phyloP scores from a whole-genome alignment of 208 protist genomes.

The Tritrichomonas foetus region DNA sequence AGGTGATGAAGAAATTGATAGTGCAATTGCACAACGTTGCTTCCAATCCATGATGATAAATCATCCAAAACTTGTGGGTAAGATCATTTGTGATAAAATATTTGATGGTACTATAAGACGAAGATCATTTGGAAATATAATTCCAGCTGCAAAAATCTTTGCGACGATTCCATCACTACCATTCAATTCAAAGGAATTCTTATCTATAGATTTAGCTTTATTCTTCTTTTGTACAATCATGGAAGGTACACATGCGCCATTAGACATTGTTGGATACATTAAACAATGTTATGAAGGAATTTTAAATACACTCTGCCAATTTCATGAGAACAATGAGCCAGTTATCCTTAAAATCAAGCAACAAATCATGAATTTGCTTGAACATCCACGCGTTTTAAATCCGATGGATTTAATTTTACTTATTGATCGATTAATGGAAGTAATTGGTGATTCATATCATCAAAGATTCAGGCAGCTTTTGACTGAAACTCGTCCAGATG shows the following conservation, averaged over 20 bases:
- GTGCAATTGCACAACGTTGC: neutral
- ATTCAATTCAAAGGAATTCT: neutral
- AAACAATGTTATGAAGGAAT: neutral
- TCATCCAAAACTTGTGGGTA: neutral
- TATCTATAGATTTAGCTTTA: neutral
- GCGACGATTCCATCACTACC: neutral
- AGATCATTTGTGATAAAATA: neutral
- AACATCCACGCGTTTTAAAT: neutral
- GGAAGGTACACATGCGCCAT: neutral
- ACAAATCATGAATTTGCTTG: neutral
- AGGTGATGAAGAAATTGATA: neutral
- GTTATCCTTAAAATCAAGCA: neutral
- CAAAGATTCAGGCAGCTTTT: neutral
- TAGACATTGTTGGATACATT: neutral
- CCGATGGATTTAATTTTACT: neutral
- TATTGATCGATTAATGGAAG: neutral
- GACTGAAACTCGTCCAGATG: neutral
- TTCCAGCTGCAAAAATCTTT: neutral
- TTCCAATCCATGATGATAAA: neutral
- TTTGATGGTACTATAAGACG: neutral
- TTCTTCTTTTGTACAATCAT: neutral
- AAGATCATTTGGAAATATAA: neutral
- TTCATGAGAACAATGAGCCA: neutral
- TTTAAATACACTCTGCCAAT: neutral
- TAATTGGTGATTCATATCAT: neutral